Conservation (phyloP, 768 basidiomycete genomes). For the Tylopilus cervinicoccineus region DNA sequence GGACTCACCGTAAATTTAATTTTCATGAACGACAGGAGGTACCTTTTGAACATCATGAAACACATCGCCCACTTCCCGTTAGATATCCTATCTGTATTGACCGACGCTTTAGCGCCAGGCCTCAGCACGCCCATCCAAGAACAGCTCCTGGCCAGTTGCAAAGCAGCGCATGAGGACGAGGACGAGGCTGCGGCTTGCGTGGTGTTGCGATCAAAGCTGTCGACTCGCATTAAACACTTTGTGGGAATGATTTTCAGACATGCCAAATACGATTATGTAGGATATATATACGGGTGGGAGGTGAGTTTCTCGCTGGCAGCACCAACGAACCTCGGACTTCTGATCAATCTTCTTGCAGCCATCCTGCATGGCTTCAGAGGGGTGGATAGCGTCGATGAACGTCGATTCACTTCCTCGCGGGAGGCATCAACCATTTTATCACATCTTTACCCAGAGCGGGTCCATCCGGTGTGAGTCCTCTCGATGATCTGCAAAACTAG, state of each 20-base stretch:
- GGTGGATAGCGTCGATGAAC: conserved; percentile 43
- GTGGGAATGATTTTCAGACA: conserved; percentile 50
- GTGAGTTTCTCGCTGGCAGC: conserved; percentile 23
- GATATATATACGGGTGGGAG: conserved; percentile 49
- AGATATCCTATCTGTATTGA: conserved; percentile 41
- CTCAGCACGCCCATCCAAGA: conserved; percentile 22
- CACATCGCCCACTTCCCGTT: conserved; percentile 36
- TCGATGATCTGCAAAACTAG: background rate
- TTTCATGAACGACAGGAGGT: conserved; percentile 31
- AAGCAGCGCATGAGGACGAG: conserved; percentile 30
- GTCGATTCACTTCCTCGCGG: conserved; percentile 39
- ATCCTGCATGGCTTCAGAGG: conserved; percentile 37
- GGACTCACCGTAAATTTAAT: conserved; percentile 38
- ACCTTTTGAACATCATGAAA: conserved; percentile 31
- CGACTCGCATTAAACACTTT: conserved; percentile 35
- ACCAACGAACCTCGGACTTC: background rate
- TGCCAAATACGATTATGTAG: conserved; percentile 36
- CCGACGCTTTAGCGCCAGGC: conserved; percentile 34
- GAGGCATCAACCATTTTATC: conserved; percentile 49
- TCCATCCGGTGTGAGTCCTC: conserved; percentile 35
- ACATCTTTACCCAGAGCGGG: conserved; percentile 33
- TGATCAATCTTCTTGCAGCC: conserved; percentile 18
- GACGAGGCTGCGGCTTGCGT: conserved; percentile 24
- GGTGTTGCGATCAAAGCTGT: conserved; percentile 24
- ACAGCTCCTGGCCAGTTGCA: conserved; percentile 31